Conservation (phyloP, 352 stramenopile genomes). For the Globisporangium viniferum region DNA sequence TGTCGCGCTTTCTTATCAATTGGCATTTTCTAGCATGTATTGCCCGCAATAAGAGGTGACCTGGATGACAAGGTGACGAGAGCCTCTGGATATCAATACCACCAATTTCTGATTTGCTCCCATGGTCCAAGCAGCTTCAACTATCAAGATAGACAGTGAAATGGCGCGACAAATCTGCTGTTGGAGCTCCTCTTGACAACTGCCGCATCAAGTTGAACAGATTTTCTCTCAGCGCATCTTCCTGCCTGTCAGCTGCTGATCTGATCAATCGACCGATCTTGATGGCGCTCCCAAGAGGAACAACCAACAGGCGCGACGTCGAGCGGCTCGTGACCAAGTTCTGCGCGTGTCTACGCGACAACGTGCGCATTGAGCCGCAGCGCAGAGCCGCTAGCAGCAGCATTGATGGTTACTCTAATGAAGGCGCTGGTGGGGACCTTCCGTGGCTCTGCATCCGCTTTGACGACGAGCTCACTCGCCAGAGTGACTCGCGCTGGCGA, state of each 20-base stretch:
- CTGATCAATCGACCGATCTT: background rate
- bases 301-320: slow-evolving; percentile 5
- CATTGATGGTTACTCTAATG: background rate
- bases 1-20: too few species aligned
- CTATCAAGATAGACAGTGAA: slow-evolving; percentile 10
- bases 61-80: too few species aligned
- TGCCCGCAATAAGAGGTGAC: too few species aligned
- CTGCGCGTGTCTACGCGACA: slow-evolving; percentile 16
- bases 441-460: slow-evolving; percentile 21
- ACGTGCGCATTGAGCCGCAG: slow-evolving; percentile 18
- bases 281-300: background rate
- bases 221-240: background rate
- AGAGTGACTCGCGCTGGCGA: background rate
- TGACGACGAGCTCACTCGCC: slow-evolving; percentile 4
- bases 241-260: background rate
- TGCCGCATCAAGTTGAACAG: slow-evolving; percentile 6
- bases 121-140: background rate
- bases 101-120: background rate
- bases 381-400: background rate
- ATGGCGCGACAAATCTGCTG: too few species aligned
- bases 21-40: too few species aligned
- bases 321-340: slow-evolving; percentile 20
- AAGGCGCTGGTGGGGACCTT: background rate
- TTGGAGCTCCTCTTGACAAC: background rate
- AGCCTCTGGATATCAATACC: too few species aligned